A percentile compares a stretch with the other conserved stretches of the same genome.
Evolutionary conservation across 805 yeast genomes (phyloP).

Genomic region (Ogataea haglerorum): DNA sequence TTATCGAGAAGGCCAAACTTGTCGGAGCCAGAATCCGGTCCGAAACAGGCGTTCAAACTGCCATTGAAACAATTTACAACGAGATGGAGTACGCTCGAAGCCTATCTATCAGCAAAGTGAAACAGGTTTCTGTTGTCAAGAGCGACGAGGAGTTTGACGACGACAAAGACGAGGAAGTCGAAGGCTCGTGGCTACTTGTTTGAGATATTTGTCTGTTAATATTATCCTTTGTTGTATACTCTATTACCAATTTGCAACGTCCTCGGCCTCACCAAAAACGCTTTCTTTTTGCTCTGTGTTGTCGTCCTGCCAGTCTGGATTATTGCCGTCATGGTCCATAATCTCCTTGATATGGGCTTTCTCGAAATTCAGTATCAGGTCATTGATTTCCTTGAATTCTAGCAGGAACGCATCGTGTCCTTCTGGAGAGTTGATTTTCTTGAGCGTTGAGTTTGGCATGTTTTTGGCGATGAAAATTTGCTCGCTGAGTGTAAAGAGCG

Average conservation of each 20-base stretch:
- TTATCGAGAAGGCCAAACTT: conserved; percentile 61
- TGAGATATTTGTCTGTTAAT: conserved; percentile 6
- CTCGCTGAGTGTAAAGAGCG: conserved; percentile 86
- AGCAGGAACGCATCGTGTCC: conserved; percentile 96
- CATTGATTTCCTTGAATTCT: conserved; percentile 81
- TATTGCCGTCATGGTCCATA: conserved; percentile 49
- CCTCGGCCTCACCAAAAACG: conserved; percentile 94
- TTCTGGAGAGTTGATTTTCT: conserved; percentile 82
- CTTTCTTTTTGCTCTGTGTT: conserved; percentile 52
- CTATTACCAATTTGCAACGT: conserved; percentile 82
- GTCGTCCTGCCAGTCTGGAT: conserved; percentile 43
- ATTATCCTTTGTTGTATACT: conserved; percentile 2
- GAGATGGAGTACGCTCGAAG: conserved; percentile 74
- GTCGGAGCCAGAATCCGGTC: conserved; percentile 59
- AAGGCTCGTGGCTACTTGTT: conserved; percentile 32
- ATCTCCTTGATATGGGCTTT: conserved; percentile 53
- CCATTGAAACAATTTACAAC: conserved; percentile 73
- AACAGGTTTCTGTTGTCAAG: conserved; percentile 17
- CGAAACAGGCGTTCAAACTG: conserved; percentile 81
- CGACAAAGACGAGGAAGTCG: conserved; percentile 17
- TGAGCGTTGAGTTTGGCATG: conserved; percentile 65
- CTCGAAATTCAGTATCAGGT: conserved; percentile 65
- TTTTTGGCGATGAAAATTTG: conserved; percentile 78
- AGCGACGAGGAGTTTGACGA: conserved; percentile 14
- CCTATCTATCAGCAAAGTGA: conserved; percentile 46